Conservation (phyloP, 306 rosid genomes). For the Mimosa bimucronata region DNA sequence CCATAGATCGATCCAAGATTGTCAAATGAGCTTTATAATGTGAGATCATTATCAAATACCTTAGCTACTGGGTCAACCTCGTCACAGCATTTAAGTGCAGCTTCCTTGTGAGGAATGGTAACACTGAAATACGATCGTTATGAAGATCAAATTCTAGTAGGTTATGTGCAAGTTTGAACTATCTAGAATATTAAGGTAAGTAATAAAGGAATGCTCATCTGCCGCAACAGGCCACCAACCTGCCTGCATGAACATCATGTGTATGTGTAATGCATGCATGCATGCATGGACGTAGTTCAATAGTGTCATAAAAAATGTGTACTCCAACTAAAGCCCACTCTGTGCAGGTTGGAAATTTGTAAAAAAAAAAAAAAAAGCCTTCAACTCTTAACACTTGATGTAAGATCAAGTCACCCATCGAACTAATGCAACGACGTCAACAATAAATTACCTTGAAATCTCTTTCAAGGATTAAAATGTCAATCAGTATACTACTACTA, state of each 20-base stretch:
- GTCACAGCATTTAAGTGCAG: slow-evolving; percentile 74
- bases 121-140: slow-evolving; percentile 56
- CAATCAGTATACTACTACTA: slow-evolving; percentile 9
- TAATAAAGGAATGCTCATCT: slow-evolving; percentile 10
- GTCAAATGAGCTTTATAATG: slow-evolving; percentile 22
- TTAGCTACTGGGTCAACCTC: slow-evolving; percentile 93
- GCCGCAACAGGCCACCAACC: neutral
- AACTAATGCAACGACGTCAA: slow-evolving; percentile 11
- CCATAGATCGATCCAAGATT: slow-evolving; percentile 26
- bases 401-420: slow-evolving; percentile 17
- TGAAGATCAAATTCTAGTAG: slow-evolving; percentile 35
- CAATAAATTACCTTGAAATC: slow-evolving; percentile 6
- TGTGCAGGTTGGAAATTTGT: slow-evolving; percentile 20
- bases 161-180: slow-evolving; percentile 20
- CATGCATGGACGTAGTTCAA: neutral
- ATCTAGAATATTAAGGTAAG: slow-evolving; percentile 18
- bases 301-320: slow-evolving; percentile 14
- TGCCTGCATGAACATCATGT: neutral
- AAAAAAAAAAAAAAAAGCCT: neutral
- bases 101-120: slow-evolving; percentile 90
- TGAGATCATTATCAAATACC: slow-evolving; percentile 53
- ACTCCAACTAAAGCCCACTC: slow-evolving; percentile 2
- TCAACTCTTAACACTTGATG: slow-evolving; percentile 6
- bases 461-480: slow-evolving; percentile 25
- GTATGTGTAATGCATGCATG: neutral